Percentiles rank a stretch among this genome's conserved stretches.
Evolutionary conservation across 2,329 filamentous ascomycete species (phyloP).

Genomic region (Pseudocercospora eumusae): DNA sequence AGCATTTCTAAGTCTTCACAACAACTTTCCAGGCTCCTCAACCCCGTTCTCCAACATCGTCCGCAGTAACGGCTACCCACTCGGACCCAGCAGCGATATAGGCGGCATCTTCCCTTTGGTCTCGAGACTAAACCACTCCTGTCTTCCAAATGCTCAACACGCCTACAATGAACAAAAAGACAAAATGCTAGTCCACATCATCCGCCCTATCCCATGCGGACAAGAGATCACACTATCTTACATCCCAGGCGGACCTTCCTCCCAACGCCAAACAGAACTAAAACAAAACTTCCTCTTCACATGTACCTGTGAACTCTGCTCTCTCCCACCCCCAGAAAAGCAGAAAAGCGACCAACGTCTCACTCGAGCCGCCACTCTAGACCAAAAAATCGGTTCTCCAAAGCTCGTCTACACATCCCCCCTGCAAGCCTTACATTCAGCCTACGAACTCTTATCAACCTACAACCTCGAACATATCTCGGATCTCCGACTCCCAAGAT

Average conservation of each 20-base stretch:
- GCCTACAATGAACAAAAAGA: conserved; percentile 39
- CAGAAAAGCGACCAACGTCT: conserved; percentile 36
- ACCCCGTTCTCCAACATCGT: conserved; percentile 39
- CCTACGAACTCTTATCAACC: conserved; percentile 20
- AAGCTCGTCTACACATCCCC: conserved; percentile 28
- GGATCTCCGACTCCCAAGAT: conserved; percentile 29
- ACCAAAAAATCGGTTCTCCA: conserved; percentile 30
- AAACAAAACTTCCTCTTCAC: conserved; percentile 39
- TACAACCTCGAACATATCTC: conserved; percentile 26
- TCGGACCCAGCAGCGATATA: conserved; percentile 32
- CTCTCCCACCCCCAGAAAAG: conserved; percentile 36
- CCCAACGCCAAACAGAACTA: conserved; percentile 22
- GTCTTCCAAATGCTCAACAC: conserved; percentile 42
- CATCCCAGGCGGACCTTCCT: conserved; percentile 31
- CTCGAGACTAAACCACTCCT: conserved; percentile 44
- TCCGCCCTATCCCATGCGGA: conserved; percentile 40
- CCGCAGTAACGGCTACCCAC: conserved; percentile 39
- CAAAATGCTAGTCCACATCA: conserved; percentile 37
- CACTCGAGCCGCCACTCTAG: conserved; percentile 26
- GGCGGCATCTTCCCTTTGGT: conserved; percentile 42
- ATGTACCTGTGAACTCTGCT: conserved; percentile 43
- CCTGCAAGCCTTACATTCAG: conserved; percentile 26
- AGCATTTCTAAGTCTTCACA: conserved; percentile 38
- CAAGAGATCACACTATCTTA: conserved; percentile 45
- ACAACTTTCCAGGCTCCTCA: conserved; percentile 31